These are phyloP conservation scores for Clavariopsis aquatica DNA, from an alignment of 495 filamentous ascomycete genomes.

Conservation along the genomic window DNA sequence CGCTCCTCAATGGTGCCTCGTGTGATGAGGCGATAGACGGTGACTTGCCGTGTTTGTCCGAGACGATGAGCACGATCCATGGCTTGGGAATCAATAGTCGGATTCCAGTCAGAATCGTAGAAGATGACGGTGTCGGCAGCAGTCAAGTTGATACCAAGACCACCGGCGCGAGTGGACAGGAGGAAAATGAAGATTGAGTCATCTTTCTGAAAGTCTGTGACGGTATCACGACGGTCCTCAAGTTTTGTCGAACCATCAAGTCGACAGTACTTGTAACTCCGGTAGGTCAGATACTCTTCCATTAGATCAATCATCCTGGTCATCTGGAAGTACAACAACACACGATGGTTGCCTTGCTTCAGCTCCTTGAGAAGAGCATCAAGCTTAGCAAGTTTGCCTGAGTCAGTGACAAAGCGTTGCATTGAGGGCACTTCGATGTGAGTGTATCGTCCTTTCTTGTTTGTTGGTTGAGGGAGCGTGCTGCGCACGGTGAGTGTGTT, in stretches of 20 bases:
- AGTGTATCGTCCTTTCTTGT: constrained; percentile 77
- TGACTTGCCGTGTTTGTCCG: constrained; percentile 93
- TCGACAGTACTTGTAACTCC: constrained; percentile 97
- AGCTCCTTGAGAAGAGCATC: constrained; percentile 84
- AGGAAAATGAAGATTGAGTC: constrained; percentile 96
- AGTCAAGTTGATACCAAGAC: constrained; percentile 96
- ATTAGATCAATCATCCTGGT: constrained; percentile 99
- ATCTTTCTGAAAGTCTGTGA: constrained; percentile 90
- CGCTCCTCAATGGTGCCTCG: constrained; percentile 97
- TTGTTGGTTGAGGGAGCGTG: constrained; percentile 74
- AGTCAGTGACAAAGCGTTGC: constrained; percentile 96
- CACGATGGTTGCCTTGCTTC: constrained; percentile 89
- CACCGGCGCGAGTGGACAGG: constrained; percentile 92
- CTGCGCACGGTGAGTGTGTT: constrained; percentile 61
- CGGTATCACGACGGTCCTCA: constrained; percentile 94
- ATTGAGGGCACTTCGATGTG: constrained; percentile 96
- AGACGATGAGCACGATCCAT: constrained; percentile 99
- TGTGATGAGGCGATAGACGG: constrained; percentile 96
- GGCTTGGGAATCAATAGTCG: constrained; percentile 96
- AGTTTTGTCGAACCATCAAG: constrained; percentile 98
- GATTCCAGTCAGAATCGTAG: constrained; percentile 99
- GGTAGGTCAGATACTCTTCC: constrained; percentile 98
- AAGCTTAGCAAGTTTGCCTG: constrained; percentile 90
- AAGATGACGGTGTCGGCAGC: constrained; percentile 94
- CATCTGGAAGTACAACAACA: constrained; percentile 99